phyloP scores from a whole-genome alignment of 352 stramenopile species.

The Halophytophthora polymorphica region DNA sequence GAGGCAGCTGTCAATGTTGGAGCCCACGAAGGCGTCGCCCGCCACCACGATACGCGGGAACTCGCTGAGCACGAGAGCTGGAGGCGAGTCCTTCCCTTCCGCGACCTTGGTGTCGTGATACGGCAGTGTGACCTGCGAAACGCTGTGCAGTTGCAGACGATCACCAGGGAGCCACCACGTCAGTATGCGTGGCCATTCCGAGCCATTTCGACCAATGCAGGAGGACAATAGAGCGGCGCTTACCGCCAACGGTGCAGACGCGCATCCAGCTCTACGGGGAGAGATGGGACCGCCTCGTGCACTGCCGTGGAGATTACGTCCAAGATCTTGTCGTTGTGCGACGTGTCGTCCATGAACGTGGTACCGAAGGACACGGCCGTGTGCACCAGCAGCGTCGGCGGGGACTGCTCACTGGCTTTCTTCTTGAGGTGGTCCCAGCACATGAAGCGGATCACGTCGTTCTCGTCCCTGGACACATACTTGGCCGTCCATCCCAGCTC shows the following conservation, averaged over 20 bases:
- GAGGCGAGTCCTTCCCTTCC: slow-evolving; percentile 8
- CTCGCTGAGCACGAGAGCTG: slow-evolving; percentile 38
- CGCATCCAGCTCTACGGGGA: slow-evolving; percentile 41
- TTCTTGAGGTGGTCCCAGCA: slow-evolving; percentile 82
- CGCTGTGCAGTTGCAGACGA: slow-evolving; percentile 24
- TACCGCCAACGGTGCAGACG: slow-evolving; percentile 71
- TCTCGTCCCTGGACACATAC: slow-evolving; percentile 51
- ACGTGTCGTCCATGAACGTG: slow-evolving; percentile 54
- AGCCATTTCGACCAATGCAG: neutral
- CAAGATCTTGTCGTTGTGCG: slow-evolving; percentile 53
- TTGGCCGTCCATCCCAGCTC: slow-evolving; percentile 61
- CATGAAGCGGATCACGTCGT: slow-evolving; percentile 67
- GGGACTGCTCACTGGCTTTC: slow-evolving; percentile 2
- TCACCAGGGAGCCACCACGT: slow-evolving; percentile 4
- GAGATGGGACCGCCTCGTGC: slow-evolving; percentile 49
- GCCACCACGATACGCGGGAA: slow-evolving; percentile 62
- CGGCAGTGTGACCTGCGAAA: slow-evolving; percentile 59
- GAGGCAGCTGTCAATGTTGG: slow-evolving; percentile 69
- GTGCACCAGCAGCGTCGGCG: slow-evolving; percentile 50
- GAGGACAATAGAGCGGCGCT: slow-evolving; percentile 1
- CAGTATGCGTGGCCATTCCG: neutral
- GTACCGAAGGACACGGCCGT: slow-evolving; percentile 60
- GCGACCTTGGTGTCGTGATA: slow-evolving; percentile 28
- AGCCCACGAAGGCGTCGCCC: slow-evolving; percentile 66
- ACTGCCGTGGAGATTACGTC: slow-evolving; percentile 45